Base-by-base conservation (phyloP, 1,139 yeast species). In the Taphrina deformans region DNA sequence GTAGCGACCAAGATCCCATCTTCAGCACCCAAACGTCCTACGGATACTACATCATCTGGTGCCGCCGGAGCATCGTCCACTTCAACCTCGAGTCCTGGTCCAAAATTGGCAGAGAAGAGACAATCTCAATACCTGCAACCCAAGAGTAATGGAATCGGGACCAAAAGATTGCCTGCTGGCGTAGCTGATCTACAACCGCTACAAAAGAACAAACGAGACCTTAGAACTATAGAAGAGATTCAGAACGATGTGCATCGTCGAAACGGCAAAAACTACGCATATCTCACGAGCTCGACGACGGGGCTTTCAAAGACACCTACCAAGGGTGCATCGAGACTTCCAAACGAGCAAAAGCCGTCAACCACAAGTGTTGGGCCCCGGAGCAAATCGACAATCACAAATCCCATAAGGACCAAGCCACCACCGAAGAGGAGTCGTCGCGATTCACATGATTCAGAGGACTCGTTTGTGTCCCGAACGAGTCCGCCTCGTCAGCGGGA, bases 341-440 rank as follows among this genome's bases (percentile, higher is more conserved):
- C n/a, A 29, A 38, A 38, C 41, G 7, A 38, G 14, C 41, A 12
- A 38, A 3, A 38, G 2, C 2, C 14, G 3, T 38, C 41, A 10
- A 38, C 18, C 41, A n/a, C 41, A n/a, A 38, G 18, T 18, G n/a
- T 18, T 2, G 16, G 16, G 18, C 3, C 41, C n/a, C 41, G 41
- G 6, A n/a, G 6, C 41, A 31, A n/a, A 27, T 26, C 55, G 7
- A 16, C 55, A 14, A 7, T 21, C 55, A 10, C 45, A 26, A 50
- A 12, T 50, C 3, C 55, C 55, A 10, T 41, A 16, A 31, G 21
- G 9, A 29, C 40, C 12, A 50, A 27, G 9, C 12, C 40, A 18
- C 18, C 9, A 9, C 10, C 24, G 1, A 50, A 50, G 63, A 91
- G 88, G 14, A 16, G 35, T n/a, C 53, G 53, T 21, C 33, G 53